Conservation (phyloP, 306 rosid genomes). For the Fagus crenata region DNA sequence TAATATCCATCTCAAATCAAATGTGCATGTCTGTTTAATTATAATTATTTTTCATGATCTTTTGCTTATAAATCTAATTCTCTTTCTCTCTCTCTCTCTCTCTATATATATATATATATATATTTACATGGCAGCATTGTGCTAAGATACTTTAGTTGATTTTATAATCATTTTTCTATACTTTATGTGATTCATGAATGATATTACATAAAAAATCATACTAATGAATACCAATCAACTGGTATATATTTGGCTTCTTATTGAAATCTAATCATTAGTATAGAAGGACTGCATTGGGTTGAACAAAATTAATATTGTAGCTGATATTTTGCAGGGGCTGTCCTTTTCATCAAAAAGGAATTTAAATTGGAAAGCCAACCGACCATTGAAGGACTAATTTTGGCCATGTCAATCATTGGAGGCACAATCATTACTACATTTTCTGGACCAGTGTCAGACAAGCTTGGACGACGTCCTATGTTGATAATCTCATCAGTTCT, state of each 20-base stretch:
- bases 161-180: too few species aligned
- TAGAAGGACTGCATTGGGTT: slow-evolving; percentile 1
- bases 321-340: slow-evolving; percentile 58
- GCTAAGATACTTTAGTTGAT: too few species aligned
- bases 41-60: too few species aligned
- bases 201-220: too few species aligned
- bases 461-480: slow-evolving; percentile 84
- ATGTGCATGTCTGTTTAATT: neutral
- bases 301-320: neutral
- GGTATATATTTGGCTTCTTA: too few species aligned
- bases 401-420: slow-evolving; percentile 90
- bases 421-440: slow-evolving; percentile 83
- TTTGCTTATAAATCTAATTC: too few species aligned
- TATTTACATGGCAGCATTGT: too few species aligned
- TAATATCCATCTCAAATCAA: slow-evolving; percentile 5
- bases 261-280: neutral
- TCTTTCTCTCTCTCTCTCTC: too few species aligned
- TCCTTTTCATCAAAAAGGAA: slow-evolving; percentile 82
- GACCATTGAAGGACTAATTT: slow-evolving; percentile 81
- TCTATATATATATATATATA: too few species aligned
- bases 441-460: slow-evolving; percentile 80
- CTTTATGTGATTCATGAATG: too few species aligned
- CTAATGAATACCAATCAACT: too few species aligned
- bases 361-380: slow-evolving; percentile 69
- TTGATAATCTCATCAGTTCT: slow-evolving; percentile 79